Evolutionary conservation across 208 protist species (phyloP).

Genomic region (Naegleria gruberi): DNA sequence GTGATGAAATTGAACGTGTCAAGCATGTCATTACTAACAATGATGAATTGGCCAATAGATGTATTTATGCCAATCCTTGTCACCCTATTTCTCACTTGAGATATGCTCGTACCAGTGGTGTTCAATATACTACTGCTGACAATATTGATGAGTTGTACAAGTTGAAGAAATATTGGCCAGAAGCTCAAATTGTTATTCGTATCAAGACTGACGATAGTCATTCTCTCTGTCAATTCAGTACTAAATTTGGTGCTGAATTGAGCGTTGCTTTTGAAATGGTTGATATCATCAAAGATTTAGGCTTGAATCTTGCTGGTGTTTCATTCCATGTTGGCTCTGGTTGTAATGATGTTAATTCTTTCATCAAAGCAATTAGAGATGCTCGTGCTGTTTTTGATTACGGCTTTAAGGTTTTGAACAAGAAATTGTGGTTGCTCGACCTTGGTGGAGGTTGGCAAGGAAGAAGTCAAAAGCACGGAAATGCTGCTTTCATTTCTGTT

Average conservation of each 20-base stretch:
- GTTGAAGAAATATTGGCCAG: slow-evolving; percentile 50
- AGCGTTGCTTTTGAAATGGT: slow-evolving; percentile 47
- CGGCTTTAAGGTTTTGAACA: slow-evolving; percentile 46
- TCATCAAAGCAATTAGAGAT: slow-evolving; percentile 51
- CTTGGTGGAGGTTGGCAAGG: slow-evolving; percentile 74
- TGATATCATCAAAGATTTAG: slow-evolving; percentile 37
- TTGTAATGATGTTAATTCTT: slow-evolving; percentile 53
- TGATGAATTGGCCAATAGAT: slow-evolving; percentile 1
- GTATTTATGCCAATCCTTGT: slow-evolving; percentile 75
- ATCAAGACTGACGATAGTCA: slow-evolving; percentile 61
- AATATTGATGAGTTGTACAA: slow-evolving; percentile 64
- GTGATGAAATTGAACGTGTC: slow-evolving; percentile 54
- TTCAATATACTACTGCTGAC: slow-evolving; percentile 67
- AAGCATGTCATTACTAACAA: background rate
- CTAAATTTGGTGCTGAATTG: slow-evolving; percentile 65
- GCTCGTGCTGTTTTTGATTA: slow-evolving; percentile 52
- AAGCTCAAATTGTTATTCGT: slow-evolving; percentile 51
- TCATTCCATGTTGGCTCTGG: slow-evolving; percentile 77
- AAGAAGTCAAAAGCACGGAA: slow-evolving; percentile 22
- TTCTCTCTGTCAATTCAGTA: slow-evolving; percentile 59
- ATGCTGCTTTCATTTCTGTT: slow-evolving; percentile 49
- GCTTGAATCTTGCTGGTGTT: slow-evolving; percentile 60
- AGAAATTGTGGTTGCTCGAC: slow-evolving; percentile 57
- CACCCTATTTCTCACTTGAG: slow-evolving; percentile 58
- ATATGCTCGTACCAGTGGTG: slow-evolving; percentile 45